Evolutionary conservation across 2,329 filamentous ascomycete species (phyloP), one percentile per base, ranked within the genome.

Genomic region (Dothideomycetes sp.): DNA sequence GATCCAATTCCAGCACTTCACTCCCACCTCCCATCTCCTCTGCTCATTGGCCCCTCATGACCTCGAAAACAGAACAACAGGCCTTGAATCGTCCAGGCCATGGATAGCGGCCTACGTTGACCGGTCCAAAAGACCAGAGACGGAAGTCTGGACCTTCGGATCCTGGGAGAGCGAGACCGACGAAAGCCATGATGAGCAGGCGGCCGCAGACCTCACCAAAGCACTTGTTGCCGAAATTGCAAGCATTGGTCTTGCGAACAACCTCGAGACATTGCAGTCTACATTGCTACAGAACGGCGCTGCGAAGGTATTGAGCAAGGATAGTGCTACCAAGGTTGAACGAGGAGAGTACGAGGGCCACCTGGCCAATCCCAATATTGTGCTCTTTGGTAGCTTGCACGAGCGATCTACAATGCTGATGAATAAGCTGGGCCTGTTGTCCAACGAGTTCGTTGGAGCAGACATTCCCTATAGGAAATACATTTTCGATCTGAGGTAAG

Each of bases 81-180:
- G 27, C 30, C n/a, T 33, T 5, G 11, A 37, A 19, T 5, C n/a
- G n/a, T n/a, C n/a, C n/a, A n/a, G n/a, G 12, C 40, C 41, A 4
- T 62, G 59, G 51, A 77, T 81, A 51, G 67, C 70, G 1, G 74
- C 72, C 0, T 81, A 77, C 51, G 52, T 80, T 4, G 79, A 84
- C 54, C 64, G 78, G 15, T 70, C 70, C 3, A 66, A 65, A 39
- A 66, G 69, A 0, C 75, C 74, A 0, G 78, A 81, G 52, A 83
- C 80, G 0, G 72, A 82, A 45, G 61, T 76, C 19, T 82, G 74
- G 71, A 50, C 83, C 2, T 83, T 78, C 54, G 58, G 47, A 17
- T 44, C 40, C 39, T 48, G 58, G 60, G 37, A 60, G 41, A 30
- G 34, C 4, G n/a, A 37, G 10, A 29, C 19, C 7, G 27, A 27